A percentile compares a stretch with the other conserved stretches of the same genome.
phyloP scores from a whole-genome alignment of 768 basidiomycete species.

The Boletus rubroflammeus region DNA sequence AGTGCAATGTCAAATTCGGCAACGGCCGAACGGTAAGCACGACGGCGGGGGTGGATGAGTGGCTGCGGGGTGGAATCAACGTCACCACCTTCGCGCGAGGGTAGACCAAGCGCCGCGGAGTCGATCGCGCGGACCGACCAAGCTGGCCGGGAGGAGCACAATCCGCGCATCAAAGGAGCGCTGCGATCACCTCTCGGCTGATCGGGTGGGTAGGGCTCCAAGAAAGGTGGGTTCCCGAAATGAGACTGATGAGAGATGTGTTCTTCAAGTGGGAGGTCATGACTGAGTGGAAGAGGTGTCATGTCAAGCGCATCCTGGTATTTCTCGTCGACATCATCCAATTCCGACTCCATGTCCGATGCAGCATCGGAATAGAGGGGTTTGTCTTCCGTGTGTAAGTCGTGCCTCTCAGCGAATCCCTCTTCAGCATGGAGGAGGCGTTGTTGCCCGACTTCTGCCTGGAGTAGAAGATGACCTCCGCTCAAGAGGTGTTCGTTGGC shows the following conservation, averaged over 20 bases:
- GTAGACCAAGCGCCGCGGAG: conserved; percentile 19
- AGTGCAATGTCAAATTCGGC: conserved; percentile 60
- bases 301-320: conserved; percentile 30
- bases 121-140: conserved; percentile 31
- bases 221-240: conserved; percentile 13
- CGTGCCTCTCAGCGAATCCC: neutral
- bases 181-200: conserved; percentile 10
- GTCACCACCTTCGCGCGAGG: conserved; percentile 1
- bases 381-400: conserved; percentile 1
- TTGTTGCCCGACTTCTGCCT: neutral
- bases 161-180: conserved; percentile 12
- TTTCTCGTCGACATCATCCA: conserved; percentile 28
- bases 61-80: conserved; percentile 7
- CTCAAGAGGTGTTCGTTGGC: neutral
- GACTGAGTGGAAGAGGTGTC: conserved; percentile 18
- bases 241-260: conserved; percentile 4
- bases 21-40: conserved; percentile 41
- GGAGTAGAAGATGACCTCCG: neutral
- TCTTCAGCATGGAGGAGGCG: conserved; percentile 2
- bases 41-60: conserved; percentile 21
- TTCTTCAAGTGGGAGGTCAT: conserved; percentile 20
- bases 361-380: conserved; percentile 6
- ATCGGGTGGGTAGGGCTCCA: conserved; percentile 3
- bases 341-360: conserved; percentile 24
- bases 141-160: conserved; percentile 19